phyloP scores from a whole-genome alignment of 352 stramenopile species.

The Pythium phragmitis region DNA sequence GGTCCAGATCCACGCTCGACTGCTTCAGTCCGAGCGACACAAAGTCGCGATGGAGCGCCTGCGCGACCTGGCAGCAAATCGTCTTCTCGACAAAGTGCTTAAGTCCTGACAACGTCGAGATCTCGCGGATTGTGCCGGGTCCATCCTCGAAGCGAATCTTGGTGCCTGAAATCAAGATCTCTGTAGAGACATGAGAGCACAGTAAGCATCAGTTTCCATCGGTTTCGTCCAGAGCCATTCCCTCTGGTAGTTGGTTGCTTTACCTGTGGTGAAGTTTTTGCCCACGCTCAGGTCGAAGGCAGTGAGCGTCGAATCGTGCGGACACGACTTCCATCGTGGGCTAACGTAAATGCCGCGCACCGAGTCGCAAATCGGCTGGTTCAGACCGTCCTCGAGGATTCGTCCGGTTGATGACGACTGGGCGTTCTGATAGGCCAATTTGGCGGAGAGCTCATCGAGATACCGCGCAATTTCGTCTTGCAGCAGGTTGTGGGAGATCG shows the following conservation, averaged over 20 bases:
- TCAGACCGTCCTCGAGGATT: conserved; percentile 72
- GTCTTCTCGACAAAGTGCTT: conserved; percentile 72
- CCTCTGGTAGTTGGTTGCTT: not conserved
- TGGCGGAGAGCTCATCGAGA: conserved; percentile 65
- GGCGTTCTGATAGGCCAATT: conserved; percentile 59
- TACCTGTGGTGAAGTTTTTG: conserved; percentile 80
- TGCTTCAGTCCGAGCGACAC: conserved; percentile 78
- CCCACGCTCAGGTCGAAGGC: conserved; percentile 81
- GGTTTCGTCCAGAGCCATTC: not conserved
- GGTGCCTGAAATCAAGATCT: conserved; percentile 78
- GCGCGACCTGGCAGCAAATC: conserved; percentile 73
- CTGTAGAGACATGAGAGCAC: conserved; percentile 24
- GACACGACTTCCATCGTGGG: conserved; percentile 79
- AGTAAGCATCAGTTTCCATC: not conserved
- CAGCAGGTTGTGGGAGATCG: conserved; percentile 77
- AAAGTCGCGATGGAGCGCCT: conserved; percentile 66
- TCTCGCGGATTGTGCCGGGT: conserved; percentile 52
- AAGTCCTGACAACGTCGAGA: conserved; percentile 56
- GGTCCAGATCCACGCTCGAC: conserved; percentile 72
- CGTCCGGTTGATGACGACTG: conserved; percentile 55
- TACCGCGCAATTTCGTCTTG: conserved; percentile 74
- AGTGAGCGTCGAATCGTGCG: conserved; percentile 71
- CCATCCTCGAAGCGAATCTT: conserved; percentile 72
- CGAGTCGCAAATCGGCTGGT: conserved; percentile 83
- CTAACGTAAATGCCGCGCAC: conserved; percentile 76